A percentile compares a stretch with the other conserved stretches of the same genome.
Evolutionary conservation across 2,329 filamentous ascomycete genomes (phyloP).

Genomic region (Thielaviopsis punctulata): DNA sequence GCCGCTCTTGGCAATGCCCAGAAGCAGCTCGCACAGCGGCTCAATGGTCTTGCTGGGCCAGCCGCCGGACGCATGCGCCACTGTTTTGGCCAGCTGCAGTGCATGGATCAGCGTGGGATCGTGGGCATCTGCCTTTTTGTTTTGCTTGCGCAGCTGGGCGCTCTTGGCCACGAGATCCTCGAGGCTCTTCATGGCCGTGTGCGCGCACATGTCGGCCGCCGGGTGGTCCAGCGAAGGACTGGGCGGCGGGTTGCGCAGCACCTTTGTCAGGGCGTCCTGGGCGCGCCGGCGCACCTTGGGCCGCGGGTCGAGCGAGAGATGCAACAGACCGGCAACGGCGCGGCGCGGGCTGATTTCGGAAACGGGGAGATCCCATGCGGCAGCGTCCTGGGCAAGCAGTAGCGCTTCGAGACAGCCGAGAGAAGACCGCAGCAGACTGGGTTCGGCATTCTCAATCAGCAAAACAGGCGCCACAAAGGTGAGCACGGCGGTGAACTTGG

Average conservation of each 20-base stretch:
- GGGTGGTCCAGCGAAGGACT: slow-evolving; percentile 89
- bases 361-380: slow-evolving; percentile 74
- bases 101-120: slow-evolving; percentile 82
- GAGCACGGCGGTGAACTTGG: slow-evolving; percentile 90
- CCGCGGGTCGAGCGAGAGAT: slow-evolving; percentile 67
- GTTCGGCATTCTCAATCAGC: slow-evolving; percentile 64
- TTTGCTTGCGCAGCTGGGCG: slow-evolving; percentile 40
- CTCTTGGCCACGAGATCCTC: slow-evolving; percentile 53
- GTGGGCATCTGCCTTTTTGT: slow-evolving; percentile 45
- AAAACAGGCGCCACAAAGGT: slow-evolving; percentile 71
- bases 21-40: slow-evolving; percentile 69
- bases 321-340: slow-evolving; percentile 72
- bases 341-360: slow-evolving; percentile 71
- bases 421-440: slow-evolving; percentile 67
- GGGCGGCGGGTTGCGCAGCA: slow-evolving; percentile 72
- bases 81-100: slow-evolving; percentile 77
- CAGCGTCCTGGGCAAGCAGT: slow-evolving; percentile 69
- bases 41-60: slow-evolving; percentile 98
- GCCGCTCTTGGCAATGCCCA: slow-evolving; percentile 74
- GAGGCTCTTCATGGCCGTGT: slow-evolving; percentile 69
- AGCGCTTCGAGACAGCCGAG: slow-evolving; percentile 91
- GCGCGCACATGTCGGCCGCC: slow-evolving; percentile 88
- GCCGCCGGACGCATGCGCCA: slow-evolving; percentile 72
- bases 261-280: slow-evolving; percentile 69
- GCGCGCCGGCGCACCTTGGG: slow-evolving; percentile 91